These are phyloP conservation scores for Pulchroboletus neoregius DNA, from an alignment of 1,284 basidiomycete genomes.

Conservation along the genomic window DNA sequence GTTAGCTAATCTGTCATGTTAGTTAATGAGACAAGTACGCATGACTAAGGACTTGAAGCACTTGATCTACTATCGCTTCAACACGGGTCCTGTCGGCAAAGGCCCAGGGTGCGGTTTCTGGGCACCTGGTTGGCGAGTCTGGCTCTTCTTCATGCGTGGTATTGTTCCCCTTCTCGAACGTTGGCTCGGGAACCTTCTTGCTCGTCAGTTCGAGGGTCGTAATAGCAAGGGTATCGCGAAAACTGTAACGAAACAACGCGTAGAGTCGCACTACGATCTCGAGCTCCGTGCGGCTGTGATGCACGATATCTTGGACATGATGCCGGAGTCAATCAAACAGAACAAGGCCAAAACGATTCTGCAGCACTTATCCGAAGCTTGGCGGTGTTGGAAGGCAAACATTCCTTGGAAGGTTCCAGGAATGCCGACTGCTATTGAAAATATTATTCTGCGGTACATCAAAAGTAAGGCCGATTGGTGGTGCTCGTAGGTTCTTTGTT, in stretches of 20 bases:
- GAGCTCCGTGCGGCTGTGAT: slow-evolving; percentile 98
- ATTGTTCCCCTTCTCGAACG: slow-evolving; percentile 96
- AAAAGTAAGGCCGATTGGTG: slow-evolving; percentile 99
- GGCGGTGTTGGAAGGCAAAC: slow-evolving; percentile 99
- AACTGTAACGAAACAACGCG: slow-evolving; percentile 98
- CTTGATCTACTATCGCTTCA: slow-evolving; percentile 97
- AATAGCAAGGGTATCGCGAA: slow-evolving; percentile 95
- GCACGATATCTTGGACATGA: slow-evolving; percentile 99
- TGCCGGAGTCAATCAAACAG: slow-evolving; percentile 99
- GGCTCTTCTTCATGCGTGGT: slow-evolving; percentile 99
- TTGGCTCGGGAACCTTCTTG: slow-evolving; percentile 97
- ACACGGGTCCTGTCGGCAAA: slow-evolving; percentile 98
- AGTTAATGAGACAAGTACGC: slow-evolving; percentile 98
- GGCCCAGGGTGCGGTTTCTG: slow-evolving; percentile 99
- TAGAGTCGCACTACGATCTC: slow-evolving; percentile 97
- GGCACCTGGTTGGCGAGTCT: slow-evolving; percentile 99
- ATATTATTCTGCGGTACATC: slow-evolving; percentile 98
- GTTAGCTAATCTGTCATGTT: slow-evolving; percentile 7
- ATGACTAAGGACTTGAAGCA: slow-evolving; percentile 99
- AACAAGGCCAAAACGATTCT: slow-evolving; percentile 99
- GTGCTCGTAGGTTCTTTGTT: slow-evolving; percentile 70
- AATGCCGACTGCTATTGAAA: slow-evolving; percentile 98
- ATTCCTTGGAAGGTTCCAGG: slow-evolving; percentile 97
- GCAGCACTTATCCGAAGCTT: slow-evolving; percentile 96
- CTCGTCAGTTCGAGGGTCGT: slow-evolving; percentile 96